Conservation (phyloP, 352 stramenopile genomes). For the Globisporangium camurandrum region DNA sequence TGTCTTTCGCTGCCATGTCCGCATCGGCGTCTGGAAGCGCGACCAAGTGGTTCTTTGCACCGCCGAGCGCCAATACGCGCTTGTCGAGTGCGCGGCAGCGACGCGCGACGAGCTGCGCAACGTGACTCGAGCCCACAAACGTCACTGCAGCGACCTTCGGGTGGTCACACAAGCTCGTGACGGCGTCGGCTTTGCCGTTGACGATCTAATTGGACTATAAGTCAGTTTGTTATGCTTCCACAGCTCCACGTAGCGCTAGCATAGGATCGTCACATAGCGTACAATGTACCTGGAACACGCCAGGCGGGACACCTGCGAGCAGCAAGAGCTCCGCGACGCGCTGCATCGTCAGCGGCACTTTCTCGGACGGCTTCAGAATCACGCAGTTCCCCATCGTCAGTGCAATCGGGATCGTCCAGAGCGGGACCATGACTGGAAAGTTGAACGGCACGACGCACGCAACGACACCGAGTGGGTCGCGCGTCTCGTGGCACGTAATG, state of each 20-base stretch:
- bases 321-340: conserved; percentile 83
- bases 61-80: conserved; percentile 92
- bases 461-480: conserved; percentile 90
- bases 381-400: conserved; percentile 95
- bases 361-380: conserved; percentile 97
- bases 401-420: conserved; percentile 97
- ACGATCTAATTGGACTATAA: conserved; percentile 63
- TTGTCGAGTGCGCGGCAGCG: conserved; percentile 90
- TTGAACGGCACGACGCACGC: conserved; percentile 95
- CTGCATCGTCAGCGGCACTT: conserved; percentile 92
- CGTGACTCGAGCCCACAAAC: conserved; percentile 93
- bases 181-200: conserved; percentile 87
- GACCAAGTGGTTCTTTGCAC: conserved; percentile 98
- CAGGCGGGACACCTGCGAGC: conserved; percentile 89
- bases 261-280: not conserved
- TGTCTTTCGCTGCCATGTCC: conserved; percentile 90
- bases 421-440: conserved; percentile 97
- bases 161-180: conserved; percentile 92
- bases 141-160: conserved; percentile 83
- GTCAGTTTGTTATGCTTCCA: not conserved
- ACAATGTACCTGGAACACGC: conserved; percentile 85
- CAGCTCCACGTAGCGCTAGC: not conserved
- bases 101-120: conserved; percentile 91
- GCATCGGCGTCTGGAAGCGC: conserved; percentile 91
- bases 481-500: conserved; percentile 92